Evolutionary conservation across 805 yeast species (phyloP).

Genomic region (Nakazawaea wyomingensis): DNA sequence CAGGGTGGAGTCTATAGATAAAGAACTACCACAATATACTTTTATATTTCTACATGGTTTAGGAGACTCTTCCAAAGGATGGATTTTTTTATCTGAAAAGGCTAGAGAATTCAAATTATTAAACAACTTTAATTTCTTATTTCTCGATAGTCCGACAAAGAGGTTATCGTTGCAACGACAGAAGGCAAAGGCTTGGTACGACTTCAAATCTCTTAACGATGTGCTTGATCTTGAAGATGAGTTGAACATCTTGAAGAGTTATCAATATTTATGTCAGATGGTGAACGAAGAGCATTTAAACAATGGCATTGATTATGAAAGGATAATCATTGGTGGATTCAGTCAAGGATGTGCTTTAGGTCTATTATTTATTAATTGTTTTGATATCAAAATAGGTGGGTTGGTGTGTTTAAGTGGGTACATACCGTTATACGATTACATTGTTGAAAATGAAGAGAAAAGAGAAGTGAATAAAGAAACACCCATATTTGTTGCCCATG

Average conservation of each 20-base stretch:
- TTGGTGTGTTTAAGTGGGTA: constrained; percentile 12
- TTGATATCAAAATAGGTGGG: constrained; percentile 11
- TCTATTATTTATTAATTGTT: constrained; percentile 4
- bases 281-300: constrained; percentile 9
- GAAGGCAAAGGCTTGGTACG: constrained; percentile 13
- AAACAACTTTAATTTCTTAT: constrained; percentile 12
- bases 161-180: constrained; percentile 9
- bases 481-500: constrained; percentile 12
- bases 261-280: constrained; percentile 1
- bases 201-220: constrained; percentile 11
- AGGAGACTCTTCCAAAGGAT: constrained; percentile 13
- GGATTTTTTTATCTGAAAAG: constrained; percentile 11
- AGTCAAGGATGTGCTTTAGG: constrained; percentile 15
- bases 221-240: constrained; percentile 11
- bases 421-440: constrained; percentile 10
- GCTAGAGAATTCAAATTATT: constrained; percentile 12
- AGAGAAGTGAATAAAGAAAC: constrained; percentile 3
- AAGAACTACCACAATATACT: constrained; percentile 9
- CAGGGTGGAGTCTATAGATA: constrained; percentile 11
- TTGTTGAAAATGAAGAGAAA: constrained; percentile 4
- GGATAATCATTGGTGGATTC: constrained; percentile 13
- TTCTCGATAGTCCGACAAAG: constrained; percentile 12
- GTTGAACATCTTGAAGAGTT: constrained; percentile 9
- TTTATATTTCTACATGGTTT: constrained; percentile 13
- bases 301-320: constrained; percentile 8